phyloP scores from a whole-genome alignment of 441 rosid species.

The Theobroma grandiflorum region DNA sequence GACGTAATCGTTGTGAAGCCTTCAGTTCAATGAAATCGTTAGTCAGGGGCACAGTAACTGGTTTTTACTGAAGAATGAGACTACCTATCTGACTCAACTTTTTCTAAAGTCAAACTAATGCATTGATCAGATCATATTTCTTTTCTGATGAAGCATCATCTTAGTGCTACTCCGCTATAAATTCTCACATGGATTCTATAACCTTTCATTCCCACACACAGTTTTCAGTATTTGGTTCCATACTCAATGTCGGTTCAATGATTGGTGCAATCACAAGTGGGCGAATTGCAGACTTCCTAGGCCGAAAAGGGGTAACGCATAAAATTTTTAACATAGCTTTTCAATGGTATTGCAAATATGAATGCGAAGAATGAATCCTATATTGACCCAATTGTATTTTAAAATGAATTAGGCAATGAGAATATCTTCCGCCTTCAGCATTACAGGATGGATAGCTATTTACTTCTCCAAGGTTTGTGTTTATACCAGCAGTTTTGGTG shows the following conservation, averaged over 20 bases:
- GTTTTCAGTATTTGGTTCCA: slow-evolving; percentile 27
- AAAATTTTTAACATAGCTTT: neutral
- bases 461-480: slow-evolving; percentile 18
- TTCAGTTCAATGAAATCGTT: too few species aligned
- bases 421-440: neutral
- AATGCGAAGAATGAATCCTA: neutral
- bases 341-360: neutral
- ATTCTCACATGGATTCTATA: neutral
- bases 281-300: slow-evolving; percentile 11
- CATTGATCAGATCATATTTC: neutral
- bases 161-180: neutral
- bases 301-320: slow-evolving; percentile 20
- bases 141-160: neutral
- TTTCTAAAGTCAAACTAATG: neutral
- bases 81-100: too few species aligned
- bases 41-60: too few species aligned
- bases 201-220: slow-evolving; percentile 5
- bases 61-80: too few species aligned
- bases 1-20: too few species aligned
- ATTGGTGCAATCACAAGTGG: slow-evolving; percentile 23
- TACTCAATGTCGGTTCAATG: slow-evolving; percentile 23
- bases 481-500: neutral
- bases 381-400: neutral
- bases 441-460: slow-evolving; percentile 28
- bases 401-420: slow-evolving; percentile 18